These are phyloP conservation scores for Fistulinella cinereoalba DNA, from an alignment of 1,284 basidiomycete species.

Conservation along the genomic window DNA sequence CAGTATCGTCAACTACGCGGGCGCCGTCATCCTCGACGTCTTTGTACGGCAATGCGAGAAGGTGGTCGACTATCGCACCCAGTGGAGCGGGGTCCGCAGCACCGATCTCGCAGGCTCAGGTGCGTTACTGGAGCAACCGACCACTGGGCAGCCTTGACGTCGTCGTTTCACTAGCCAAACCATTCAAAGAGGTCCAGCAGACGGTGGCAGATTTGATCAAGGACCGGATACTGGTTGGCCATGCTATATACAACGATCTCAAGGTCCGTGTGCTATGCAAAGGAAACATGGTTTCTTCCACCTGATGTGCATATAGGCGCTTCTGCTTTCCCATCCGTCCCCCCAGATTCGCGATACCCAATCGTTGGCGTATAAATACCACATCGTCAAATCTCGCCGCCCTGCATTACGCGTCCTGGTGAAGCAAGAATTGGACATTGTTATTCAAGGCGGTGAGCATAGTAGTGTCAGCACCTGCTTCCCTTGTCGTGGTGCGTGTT, in stretches of 20 bases:
- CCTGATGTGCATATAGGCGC: conserved; percentile 49
- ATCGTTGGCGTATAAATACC: conserved; percentile 53
- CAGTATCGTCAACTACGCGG: conserved; percentile 89
- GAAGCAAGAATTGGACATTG: conserved; percentile 76
- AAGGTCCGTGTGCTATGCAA: conserved; percentile 50
- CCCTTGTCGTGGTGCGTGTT: neutral
- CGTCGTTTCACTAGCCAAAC: conserved; percentile 54
- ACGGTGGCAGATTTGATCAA: conserved; percentile 77
- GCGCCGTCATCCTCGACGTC: conserved; percentile 76
- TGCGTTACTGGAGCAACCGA: conserved; percentile 2
- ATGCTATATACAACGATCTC: conserved; percentile 91
- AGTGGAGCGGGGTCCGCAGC: conserved; percentile 84
- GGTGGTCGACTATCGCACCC: conserved; percentile 93
- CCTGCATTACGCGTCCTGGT: conserved; percentile 82
- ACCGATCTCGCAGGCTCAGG: conserved; percentile 71
- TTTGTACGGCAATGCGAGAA: conserved; percentile 87
- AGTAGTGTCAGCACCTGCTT: conserved; percentile 60
- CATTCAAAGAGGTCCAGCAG: conserved; percentile 81
- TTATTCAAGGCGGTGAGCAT: conserved; percentile 88
- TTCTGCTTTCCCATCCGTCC: conserved; percentile 88
- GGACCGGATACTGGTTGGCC: conserved; percentile 86
- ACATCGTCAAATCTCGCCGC: conserved; percentile 58
- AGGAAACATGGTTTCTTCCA: neutral
- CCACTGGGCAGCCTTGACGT: too few species aligned
- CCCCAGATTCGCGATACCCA: conserved; percentile 84